Conservation (phyloP, 2,329 filamentous ascomycete species). For the Aspergillus fumigatiaffinis region DNA sequence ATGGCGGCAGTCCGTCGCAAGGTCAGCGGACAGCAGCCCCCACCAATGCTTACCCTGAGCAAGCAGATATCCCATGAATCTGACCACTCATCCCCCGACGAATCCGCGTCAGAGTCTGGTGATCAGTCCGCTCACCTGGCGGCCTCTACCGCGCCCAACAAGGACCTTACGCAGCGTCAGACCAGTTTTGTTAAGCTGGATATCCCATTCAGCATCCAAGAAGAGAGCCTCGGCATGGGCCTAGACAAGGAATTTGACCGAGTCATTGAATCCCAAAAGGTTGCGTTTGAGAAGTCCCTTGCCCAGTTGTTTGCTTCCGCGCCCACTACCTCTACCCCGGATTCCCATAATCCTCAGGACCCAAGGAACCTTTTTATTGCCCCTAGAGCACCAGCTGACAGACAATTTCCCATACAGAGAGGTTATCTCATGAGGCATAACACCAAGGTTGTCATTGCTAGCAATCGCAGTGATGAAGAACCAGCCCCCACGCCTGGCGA, state of each 20-base stretch:
- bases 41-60: conserved; percentile 25
- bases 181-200: conserved; percentile 78
- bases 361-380: conserved; percentile 8
- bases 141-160: conserved; percentile 23
- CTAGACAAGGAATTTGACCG: conserved; percentile 91
- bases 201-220: conserved; percentile 66
- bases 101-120: conserved; percentile 10
- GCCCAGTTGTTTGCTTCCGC: conserved; percentile 25
- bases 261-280: conserved; percentile 96
- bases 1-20: conserved; percentile 85
- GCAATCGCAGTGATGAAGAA: conserved; percentile 62
- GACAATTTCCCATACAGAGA: conserved; percentile 68
- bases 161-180: conserved; percentile 49
- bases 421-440: conserved; percentile 98
- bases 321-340: background rate
- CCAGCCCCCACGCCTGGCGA: conserved; percentile 25
- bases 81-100: conserved; percentile 9
- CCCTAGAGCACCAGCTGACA: conserved; percentile 57
- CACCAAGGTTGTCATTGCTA: conserved; percentile 94
- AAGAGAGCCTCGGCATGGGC: conserved; percentile 72
- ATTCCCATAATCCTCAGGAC: conserved; percentile 13
- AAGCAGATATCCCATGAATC: conserved; percentile 21
- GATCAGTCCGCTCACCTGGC: conserved; percentile 14
- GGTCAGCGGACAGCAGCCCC: conserved; percentile 69
- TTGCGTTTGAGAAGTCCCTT: conserved; percentile 55